These are phyloP conservation scores for Citrullus amarus DNA, from an alignment of 306 rosid species.

Conservation along the genomic window DNA sequence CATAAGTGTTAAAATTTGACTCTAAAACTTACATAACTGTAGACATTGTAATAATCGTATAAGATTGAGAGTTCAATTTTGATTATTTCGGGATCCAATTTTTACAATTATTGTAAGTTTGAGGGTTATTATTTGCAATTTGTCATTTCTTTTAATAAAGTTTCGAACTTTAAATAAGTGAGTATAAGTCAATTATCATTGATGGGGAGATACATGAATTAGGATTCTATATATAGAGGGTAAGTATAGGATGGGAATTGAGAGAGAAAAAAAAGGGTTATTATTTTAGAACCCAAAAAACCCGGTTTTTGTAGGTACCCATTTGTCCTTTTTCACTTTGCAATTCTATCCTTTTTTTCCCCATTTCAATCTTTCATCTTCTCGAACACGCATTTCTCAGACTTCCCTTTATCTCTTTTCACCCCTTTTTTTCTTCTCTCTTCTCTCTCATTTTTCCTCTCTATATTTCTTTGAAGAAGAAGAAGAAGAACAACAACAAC, in stretches of 20 bases:
- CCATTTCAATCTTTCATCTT: slow-evolving; percentile 11
- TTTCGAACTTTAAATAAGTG: too few relatives aligned
- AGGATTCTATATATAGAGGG: not conserved
- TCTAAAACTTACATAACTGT: too few relatives aligned
- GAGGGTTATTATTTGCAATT: too few relatives aligned
- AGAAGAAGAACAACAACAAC: too few relatives aligned
- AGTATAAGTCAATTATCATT: too few relatives aligned
- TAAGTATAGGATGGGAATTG: not conserved
- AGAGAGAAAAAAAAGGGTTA: not conserved
- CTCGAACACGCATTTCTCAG: slow-evolving; percentile 6
- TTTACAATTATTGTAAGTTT: too few relatives aligned
- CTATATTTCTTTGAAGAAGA: not conserved
- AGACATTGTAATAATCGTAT: too few relatives aligned
- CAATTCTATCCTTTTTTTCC: slow-evolving; percentile 6
- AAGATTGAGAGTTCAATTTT: too few relatives aligned
- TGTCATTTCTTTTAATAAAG: too few relatives aligned
- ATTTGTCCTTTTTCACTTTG: slow-evolving; percentile 5
- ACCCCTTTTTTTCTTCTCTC: too few relatives aligned
- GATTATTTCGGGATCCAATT: too few relatives aligned
- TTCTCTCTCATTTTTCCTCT: not conserved
- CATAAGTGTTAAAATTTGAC: too few relatives aligned
- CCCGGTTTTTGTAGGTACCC: slow-evolving; percentile 6
- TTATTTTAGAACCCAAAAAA: not conserved
- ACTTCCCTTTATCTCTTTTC: not conserved
- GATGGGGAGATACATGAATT: not conserved